Evolutionary conservation across 176 grass and related monocot species (phyloP).

Genomic region (Avena atlantica): DNA sequence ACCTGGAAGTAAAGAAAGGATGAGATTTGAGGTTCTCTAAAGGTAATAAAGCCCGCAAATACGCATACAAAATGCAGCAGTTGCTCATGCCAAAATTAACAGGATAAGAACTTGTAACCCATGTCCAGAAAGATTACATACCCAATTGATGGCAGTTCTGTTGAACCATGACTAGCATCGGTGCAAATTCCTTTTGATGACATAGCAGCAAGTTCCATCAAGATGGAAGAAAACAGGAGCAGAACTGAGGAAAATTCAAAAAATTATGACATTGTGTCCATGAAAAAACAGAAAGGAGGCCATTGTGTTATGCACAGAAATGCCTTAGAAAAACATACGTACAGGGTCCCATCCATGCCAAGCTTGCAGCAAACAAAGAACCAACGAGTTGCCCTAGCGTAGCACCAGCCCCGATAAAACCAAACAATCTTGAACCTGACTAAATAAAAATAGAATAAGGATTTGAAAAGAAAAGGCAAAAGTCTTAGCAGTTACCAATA

Average conservation of each 20-base stretch:
- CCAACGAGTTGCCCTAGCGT: constrained; percentile 89
- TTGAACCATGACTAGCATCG: constrained; percentile 55
- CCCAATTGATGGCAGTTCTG: constrained; percentile 57
- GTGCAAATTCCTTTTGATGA: constrained; percentile 85
- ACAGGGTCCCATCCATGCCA: constrained; percentile 95
- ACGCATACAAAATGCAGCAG: background rate
- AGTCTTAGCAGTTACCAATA: background rate
- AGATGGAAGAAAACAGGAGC: constrained; percentile 77
- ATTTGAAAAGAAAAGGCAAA: constrained; percentile 19
- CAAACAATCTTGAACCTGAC: constrained; percentile 98
- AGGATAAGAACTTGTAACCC: constrained; percentile 11
- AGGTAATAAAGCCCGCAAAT: background rate
- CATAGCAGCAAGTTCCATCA: constrained; percentile 86
- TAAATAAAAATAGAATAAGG: constrained; percentile 65
- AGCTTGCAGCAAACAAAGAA: constrained; percentile 89
- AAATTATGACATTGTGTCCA: constrained; percentile 15
- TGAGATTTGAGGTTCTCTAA: background rate
- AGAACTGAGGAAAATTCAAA: constrained; percentile 59
- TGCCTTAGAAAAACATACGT: constrained; percentile 43
- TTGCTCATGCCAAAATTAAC: constrained; percentile 9
- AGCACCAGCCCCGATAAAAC: constrained; percentile 92
- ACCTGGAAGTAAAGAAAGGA: too few species aligned
- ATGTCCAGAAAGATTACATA: constrained; percentile 44
- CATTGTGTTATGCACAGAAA: constrained; percentile 8
- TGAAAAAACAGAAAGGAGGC: background rate